Percentiles rank a stretch among this genome's conserved stretches.
Conservation (phyloP, 768 basidiomycete genomes). For the Cystobasidium ongulense region DNA sequence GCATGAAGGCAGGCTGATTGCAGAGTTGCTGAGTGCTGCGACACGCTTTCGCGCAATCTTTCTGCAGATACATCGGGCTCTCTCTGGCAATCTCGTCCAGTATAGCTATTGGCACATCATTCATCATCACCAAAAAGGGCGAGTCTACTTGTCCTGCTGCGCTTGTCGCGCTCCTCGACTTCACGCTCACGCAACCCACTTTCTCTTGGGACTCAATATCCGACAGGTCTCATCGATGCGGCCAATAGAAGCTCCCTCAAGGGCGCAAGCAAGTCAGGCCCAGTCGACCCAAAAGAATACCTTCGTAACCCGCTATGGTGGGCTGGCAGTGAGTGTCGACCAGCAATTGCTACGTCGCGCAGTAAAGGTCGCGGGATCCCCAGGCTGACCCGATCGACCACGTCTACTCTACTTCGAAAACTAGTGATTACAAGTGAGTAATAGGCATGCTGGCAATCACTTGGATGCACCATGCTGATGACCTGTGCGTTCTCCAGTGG, state of each 20-base stretch:
- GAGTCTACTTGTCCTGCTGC: constrained; percentile 23
- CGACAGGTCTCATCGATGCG: constrained; percentile 75
- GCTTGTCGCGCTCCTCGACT: not conserved
- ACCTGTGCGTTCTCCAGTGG: constrained; percentile 53
- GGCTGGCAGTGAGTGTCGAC: constrained; percentile 9
- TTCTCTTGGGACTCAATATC: not conserved
- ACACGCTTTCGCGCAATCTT: not conserved
- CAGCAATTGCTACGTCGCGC: constrained; percentile 9
- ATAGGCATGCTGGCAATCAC: not conserved
- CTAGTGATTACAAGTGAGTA: constrained; percentile 25
- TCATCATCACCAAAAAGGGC: constrained; percentile 99
- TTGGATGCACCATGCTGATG: not conserved
- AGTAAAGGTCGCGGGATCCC: not conserved
- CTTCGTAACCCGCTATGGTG: constrained; percentile 31
- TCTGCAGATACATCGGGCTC: constrained; percentile 58
- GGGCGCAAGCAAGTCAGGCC: constrained; percentile 45
- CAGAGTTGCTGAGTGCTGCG: not conserved
- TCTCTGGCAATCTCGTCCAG: constrained; percentile 76
- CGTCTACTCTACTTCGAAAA: not conserved
- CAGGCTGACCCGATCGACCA: constrained; percentile 6
- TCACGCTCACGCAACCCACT: not conserved
- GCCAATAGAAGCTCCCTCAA: constrained; percentile 71
- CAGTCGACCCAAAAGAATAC: constrained; percentile 18
- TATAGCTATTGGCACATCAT: constrained; percentile 83
- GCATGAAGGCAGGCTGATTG: not conserved